phyloP scores from a whole-genome alignment of 2,329 filamentous ascomycete genomes.

The Fusarium phyllophilum region DNA sequence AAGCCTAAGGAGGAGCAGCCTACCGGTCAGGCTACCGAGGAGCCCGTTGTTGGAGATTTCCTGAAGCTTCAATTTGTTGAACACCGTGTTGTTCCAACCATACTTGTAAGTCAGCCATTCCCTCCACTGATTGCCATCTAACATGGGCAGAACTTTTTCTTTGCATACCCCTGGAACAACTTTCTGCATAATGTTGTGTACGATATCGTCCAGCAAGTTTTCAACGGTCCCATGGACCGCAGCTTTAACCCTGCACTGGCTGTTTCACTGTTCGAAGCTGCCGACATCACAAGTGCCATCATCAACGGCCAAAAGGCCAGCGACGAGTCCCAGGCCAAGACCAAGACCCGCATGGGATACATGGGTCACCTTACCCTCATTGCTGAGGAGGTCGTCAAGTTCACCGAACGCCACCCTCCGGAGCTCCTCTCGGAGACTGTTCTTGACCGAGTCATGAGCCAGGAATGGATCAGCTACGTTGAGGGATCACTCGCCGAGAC shows the following conservation, averaged over 20 bases:
- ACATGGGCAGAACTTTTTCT: slow-evolving; percentile 84
- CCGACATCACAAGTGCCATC: slow-evolving; percentile 89
- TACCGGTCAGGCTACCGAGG: slow-evolving; percentile 38
- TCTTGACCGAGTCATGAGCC: slow-evolving; percentile 87
- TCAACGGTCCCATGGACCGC: slow-evolving; percentile 97
- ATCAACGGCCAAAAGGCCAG: slow-evolving; percentile 89
- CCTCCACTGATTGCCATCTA: slow-evolving; percentile 10
- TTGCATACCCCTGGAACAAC: slow-evolving; percentile 99
- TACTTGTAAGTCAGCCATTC: slow-evolving; percentile 72
- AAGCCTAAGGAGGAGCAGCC: slow-evolving; percentile 26
- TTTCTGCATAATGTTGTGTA: slow-evolving; percentile 99
- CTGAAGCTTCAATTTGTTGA: slow-evolving; percentile 97
- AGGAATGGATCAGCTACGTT: slow-evolving; percentile 93
- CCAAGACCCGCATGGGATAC: slow-evolving; percentile 92
- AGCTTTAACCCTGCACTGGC: slow-evolving; percentile 91
- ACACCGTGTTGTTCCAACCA: slow-evolving; percentile 92
- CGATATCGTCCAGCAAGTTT: slow-evolving; percentile 98
- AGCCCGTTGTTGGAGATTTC: slow-evolving; percentile 90
- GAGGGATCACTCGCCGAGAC: slow-evolving; percentile 94
- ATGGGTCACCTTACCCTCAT: slow-evolving; percentile 98
- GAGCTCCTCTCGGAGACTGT: slow-evolving; percentile 87
- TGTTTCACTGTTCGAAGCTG: slow-evolving; percentile 91
- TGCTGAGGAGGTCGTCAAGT: slow-evolving; percentile 98
- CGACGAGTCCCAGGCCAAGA: slow-evolving; percentile 84
- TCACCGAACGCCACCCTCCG: slow-evolving; percentile 91